These are phyloP conservation scores for Penicillium canescens DNA, from an alignment of 495 filamentous ascomycete genomes.

Conservation along the genomic window DNA sequence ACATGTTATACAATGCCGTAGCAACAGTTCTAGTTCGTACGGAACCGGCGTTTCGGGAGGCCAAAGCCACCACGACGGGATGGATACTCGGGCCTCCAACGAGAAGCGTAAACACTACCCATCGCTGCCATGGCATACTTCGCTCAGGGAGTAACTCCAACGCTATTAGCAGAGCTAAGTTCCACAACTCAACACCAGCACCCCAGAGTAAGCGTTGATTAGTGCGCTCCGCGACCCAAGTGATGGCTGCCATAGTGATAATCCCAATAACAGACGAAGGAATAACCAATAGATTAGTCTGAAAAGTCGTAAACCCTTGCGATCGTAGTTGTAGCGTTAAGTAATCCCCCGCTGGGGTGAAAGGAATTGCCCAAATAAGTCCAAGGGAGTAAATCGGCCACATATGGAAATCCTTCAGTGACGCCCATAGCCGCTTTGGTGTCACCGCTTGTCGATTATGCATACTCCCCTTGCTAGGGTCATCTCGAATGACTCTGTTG, in stretches of 20 bases:
- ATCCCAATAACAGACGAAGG: background rate
- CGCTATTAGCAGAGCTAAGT: no score
- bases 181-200: no score
- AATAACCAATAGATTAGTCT: background rate
- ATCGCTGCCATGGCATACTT: no score
- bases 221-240: background rate
- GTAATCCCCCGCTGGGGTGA: background rate
- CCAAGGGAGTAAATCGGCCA: background rate
- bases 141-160: no score
- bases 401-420: background rate
- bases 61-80: no score
- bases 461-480: no score
- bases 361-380: background rate
- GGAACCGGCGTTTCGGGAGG: constrained; percentile 32
- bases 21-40: constrained; percentile 35
- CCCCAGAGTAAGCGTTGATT: no score
- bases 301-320: background rate
- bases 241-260: background rate
- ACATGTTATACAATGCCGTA: constrained; percentile 23
- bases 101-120: no score
- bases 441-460: background rate
- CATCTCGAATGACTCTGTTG: constrained; percentile 66
- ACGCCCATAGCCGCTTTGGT: background rate
- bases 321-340: background rate
- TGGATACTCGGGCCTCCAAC: no score